Evolutionary conservation across 2,329 filamentous ascomycete species (phyloP), one percentile per base, ranked within the genome.

Genomic region (Pseudopithomyces maydicus): DNA sequence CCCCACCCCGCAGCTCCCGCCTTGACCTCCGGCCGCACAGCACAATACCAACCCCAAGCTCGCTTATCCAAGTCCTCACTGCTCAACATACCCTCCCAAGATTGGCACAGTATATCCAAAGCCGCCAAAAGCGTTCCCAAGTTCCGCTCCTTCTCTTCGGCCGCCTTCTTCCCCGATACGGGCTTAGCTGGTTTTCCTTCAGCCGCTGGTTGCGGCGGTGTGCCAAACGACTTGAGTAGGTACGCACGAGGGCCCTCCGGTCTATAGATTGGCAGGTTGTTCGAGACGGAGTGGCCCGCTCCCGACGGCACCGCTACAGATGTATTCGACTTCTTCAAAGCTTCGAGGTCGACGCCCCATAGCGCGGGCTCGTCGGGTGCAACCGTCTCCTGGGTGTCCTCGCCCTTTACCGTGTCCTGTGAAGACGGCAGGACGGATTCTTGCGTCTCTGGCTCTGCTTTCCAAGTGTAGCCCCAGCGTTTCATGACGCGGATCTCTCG

Each of bases 31-130:
- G 92, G 92, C 60, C 92, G 81, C 19, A 93, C 86, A 20, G 84
- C 82, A 1, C 89, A 80, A 74, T 96, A 96, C 92, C 92, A 96
- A 11, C 79, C 79, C 90, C 91, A 96, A 17, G 91, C 90, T 57
- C 87, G 84, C 59, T 83, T 82, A 70, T 96, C 90, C 51, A 96
- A 78, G 66, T 96, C 90, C 15, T 84, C 80, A 3, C 78, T 77
- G 23, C 76, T 81, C 33, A 96, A 72, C 29, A 85, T 82, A n/a
- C 79, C 76, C 1, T 83, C 81, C 92, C 92, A 96, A 58, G 90
- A 94, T 45, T 83, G 80, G 66, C 87, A 92, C 1, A 96, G 73
- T 19, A 91, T 72, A 59, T 92, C 84, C 55, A 96, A 78, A 0
- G 90, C 88, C 3, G 85, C 88, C 0, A 96, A 79, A 2, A 96